Evolutionary conservation across 352 stramenopile genomes (phyloP), one percentile per base, ranked within the genome.

Genomic region (Phytophthora citricola): DNA sequence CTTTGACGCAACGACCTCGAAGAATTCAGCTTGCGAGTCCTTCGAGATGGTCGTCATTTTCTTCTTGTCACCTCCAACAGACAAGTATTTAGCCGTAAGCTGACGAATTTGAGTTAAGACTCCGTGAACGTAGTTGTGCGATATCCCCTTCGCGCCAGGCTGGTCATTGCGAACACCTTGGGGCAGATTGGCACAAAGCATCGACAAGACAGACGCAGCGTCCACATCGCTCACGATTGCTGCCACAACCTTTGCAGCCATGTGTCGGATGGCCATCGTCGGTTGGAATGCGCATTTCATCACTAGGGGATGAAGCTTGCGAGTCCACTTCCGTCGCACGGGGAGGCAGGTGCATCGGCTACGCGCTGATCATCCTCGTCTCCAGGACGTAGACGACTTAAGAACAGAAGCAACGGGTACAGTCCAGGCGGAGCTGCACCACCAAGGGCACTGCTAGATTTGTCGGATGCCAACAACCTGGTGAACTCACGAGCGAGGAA

Each of bases 371-470:
- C 72, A 2, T 83, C 76, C 4, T 91, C 85, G 15, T 93, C 85
- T 2, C 73, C 75, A 29, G 87, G 83, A 12, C 80, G 81, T 40
- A 96, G 64, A 3, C 89, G 83, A 54, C 87, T 93, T 22, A 96
- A 58, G 26, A 96, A 89, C 63, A 96, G 80, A 5, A 96, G 64
- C 20, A 94, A 66, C 7, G 87, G 84, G 48, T 90, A 96, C 10
- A 96, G 58, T 14, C 85, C 79, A 27, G 86, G 82, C 5, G 81
- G 75, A 3, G 78, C 78, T 14, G 75, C 69, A 50, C 71, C 79
- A 40, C 40, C 62, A 15, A 73, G 31, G 12, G 49, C 45, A 29
- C 63, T 36, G 53, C 38, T 69, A 29, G 47, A 20, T 10, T 67
- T 69, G 15, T 71, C 56, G 5, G 31, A 55, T n/a, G 47, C 50